These are phyloP conservation scores for Elasticomyces elasticus DNA, from an alignment of 495 filamentous ascomycete species.

Conservation along the genomic window DNA sequence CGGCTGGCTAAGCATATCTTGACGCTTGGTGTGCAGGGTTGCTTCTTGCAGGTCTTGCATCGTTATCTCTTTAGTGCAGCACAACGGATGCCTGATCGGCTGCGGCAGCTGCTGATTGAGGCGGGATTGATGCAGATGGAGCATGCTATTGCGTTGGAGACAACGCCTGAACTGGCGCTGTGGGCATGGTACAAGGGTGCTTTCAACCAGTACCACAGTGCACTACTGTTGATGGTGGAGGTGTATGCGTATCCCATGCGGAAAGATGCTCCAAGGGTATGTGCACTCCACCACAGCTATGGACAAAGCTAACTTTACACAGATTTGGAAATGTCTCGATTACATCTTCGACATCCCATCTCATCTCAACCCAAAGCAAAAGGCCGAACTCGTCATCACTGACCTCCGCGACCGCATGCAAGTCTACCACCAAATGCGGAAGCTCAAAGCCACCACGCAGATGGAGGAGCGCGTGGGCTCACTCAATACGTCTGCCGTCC, in stretches of 20 bases:
- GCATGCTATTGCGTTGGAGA: conserved; percentile 50
- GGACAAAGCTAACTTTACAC: not conserved
- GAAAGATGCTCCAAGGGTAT: conserved; percentile 40
- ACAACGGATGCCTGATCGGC: conserved; percentile 43
- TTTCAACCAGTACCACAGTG: conserved; percentile 40
- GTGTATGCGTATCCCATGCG: conserved; percentile 48
- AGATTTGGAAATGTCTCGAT: conserved; percentile 59
- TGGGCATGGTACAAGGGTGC: conserved; percentile 41
- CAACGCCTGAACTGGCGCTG: conserved; percentile 37
- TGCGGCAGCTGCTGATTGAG: conserved; percentile 40
- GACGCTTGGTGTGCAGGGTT: conserved; percentile 47
- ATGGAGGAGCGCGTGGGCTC: conserved; percentile 23
- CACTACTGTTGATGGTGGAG: conserved; percentile 39
- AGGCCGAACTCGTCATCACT: conserved; percentile 34
- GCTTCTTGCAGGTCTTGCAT: conserved; percentile 56
- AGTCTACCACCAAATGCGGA: conserved; percentile 32
- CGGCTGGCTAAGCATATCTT: conserved; percentile 50
- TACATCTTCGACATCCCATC: conserved; percentile 56
- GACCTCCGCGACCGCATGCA: conserved; percentile 33
- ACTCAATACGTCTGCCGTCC: not conserved
- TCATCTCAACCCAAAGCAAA: conserved; percentile 34
- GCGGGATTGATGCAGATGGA: conserved; percentile 48
- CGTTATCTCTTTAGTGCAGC: conserved; percentile 37
- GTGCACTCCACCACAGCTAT: not conserved
- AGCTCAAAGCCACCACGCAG: conserved; percentile 29